Percentiles rank a stretch among this genome's conserved stretches.
Evolutionary conservation across 2,329 filamentous ascomycete genomes (phyloP).

Genomic region (Aspergillus flavus): DNA sequence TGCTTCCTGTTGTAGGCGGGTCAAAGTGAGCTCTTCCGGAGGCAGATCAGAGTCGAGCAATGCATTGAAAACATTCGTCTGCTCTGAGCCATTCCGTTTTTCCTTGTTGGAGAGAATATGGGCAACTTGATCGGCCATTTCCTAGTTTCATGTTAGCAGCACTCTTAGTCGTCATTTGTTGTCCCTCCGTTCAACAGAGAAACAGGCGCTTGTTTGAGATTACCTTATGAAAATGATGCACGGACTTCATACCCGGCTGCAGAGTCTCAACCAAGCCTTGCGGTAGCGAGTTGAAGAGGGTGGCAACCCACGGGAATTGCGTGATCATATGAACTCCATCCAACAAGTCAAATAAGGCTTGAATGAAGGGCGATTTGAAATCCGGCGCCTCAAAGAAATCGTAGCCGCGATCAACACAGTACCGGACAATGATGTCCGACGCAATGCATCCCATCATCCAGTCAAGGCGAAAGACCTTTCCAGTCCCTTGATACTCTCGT

Average conservation of each 20-base stretch:
- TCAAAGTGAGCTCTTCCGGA: slow-evolving; percentile 35
- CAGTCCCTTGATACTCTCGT: slow-evolving; percentile 10
- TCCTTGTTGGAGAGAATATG: slow-evolving; percentile 7
- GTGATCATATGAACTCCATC: slow-evolving; percentile 11
- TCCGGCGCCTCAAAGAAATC: slow-evolving; percentile 11
- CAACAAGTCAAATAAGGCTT: slow-evolving; percentile 12
- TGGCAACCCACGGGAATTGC: slow-evolving; percentile 17
- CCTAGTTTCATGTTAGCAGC: background rate
- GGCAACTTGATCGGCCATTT: slow-evolving; percentile 13
- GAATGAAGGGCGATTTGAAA: slow-evolving; percentile 15
- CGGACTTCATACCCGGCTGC: slow-evolving; percentile 13
- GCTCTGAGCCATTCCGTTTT: slow-evolving; percentile 3
- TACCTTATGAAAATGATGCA: slow-evolving; percentile 12
- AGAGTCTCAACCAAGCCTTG: slow-evolving; percentile 9
- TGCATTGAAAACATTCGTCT: slow-evolving; percentile 25
- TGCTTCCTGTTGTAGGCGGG: slow-evolving; percentile 30
- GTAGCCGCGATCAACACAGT: slow-evolving; percentile 17
- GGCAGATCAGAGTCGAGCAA: slow-evolving; percentile 38
- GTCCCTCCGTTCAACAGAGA: background rate
- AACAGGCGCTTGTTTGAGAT: background rate
- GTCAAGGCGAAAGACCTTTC: slow-evolving; percentile 15
- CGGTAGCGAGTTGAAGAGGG: slow-evolving; percentile 17
- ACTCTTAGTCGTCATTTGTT: background rate
- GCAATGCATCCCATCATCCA: slow-evolving; percentile 20
- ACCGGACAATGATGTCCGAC: slow-evolving; percentile 21